Evolutionary conservation across 1,284 basidiomycete genomes (phyloP), one percentile per base, ranked within the genome.

Genomic region (Mrakiaceae sp.): DNA sequence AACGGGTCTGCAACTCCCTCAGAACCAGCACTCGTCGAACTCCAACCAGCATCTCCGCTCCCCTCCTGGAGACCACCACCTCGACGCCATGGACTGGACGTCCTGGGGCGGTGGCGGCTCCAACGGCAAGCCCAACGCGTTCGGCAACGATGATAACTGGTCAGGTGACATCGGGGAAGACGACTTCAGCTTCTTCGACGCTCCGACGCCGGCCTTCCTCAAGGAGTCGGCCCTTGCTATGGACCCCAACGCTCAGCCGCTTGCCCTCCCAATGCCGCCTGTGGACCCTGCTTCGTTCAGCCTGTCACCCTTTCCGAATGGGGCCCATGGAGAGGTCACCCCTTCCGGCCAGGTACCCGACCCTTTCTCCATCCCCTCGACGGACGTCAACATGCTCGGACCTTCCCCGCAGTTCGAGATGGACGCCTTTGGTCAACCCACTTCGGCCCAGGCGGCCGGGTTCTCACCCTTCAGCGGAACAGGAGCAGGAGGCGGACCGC

Each of bases 141-240:
- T 27, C 27, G 27, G 27, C 27, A 27, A 27, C 27, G 27, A 27
- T 27, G 27, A 27, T 27, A 27, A 27, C 27, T 27, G 27, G 48
- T 40, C 47, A 57, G 60, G 52, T 53, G 52, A 59, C 12, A 51
- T 62, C n/a, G 53, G 27, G 4, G 63, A 64, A 9, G 63, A 64
- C 42, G 63, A 64, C 39, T 64, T 64, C 27, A 58, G 60, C 58
- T 64, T 64, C 46, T 64, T 64, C 48, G 58, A 64, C 54, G 14
- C 63, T 1, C 46, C 58, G 14, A 44, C 60, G 9, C 49, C 27
- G 27, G 27, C 27, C 27, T 27, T 27, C 27, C 27, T 27, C 27
- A 27, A 27, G 27, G 27, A 27, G 27, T 27, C 27, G 27, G 27
- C 27, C 27, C 27, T 27, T 27, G 27, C 27, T 27, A 5, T 27